These are phyloP conservation scores for Lipomyces sp. DNA, from an alignment of 805 yeast genomes.

Conservation along the genomic window DNA sequence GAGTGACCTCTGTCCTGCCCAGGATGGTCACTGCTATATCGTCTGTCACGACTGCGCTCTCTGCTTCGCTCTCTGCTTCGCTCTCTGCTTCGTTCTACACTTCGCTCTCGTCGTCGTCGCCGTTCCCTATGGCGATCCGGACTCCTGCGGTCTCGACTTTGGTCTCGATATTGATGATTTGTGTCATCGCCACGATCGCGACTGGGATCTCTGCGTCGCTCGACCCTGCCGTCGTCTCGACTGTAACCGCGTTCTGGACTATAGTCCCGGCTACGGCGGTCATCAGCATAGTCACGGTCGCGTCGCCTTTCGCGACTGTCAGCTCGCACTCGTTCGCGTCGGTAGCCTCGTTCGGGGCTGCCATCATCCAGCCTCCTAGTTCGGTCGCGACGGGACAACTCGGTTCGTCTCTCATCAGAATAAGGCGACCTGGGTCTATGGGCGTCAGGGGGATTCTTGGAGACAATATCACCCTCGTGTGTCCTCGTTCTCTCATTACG, in stretches of 20 bases:
- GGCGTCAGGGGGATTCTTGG: slow-evolving; percentile 5
- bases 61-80: slow-evolving; percentile 1
- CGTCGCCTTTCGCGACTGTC: neutral
- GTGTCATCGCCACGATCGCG: neutral
- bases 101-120: slow-evolving; percentile 7
- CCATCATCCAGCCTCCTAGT: neutral
- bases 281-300: slow-evolving; percentile 3
- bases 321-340: neutral
- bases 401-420: neutral
- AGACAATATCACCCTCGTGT: neutral
- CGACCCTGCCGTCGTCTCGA: slow-evolving; percentile 2
- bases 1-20: neutral
- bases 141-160: slow-evolving; percentile 2
- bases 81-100: neutral
- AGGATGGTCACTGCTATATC: neutral
- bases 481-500: neutral
- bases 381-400: neutral
- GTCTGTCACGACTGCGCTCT: neutral
- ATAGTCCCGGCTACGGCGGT: slow-evolving; percentile 1
- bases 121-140: slow-evolving; percentile 2
- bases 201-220: slow-evolving; percentile 2
- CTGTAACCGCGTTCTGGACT: neutral
- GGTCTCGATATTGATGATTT: neutral
- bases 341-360: neutral
- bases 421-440: neutral